phyloP scores from a whole-genome alignment of 1,284 basidiomycete genomes.

The Ceratobasidium sp. region DNA sequence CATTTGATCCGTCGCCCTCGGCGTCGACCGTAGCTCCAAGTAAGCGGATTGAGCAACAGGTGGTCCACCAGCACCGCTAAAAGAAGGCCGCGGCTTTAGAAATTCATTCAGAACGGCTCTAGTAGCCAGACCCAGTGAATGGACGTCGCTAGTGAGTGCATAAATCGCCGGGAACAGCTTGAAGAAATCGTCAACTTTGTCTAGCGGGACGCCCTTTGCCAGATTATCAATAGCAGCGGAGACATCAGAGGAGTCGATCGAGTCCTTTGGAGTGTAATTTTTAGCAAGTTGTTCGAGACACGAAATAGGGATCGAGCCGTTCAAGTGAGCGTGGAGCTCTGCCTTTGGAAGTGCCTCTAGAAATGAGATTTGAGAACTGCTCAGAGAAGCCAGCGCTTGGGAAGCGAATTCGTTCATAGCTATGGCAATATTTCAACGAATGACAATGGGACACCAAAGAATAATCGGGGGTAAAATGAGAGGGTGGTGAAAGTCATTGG shows the following conservation, averaged over 20 bases:
- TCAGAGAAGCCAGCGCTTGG: constrained; percentile 65
- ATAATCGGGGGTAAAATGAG: neutral
- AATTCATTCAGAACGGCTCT: constrained; percentile 72
- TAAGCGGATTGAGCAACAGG: constrained; percentile 67
- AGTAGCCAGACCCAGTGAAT: constrained; percentile 64
- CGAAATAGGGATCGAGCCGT: constrained; percentile 78
- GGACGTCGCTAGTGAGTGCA: constrained; percentile 70
- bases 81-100: constrained; percentile 53
- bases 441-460: neutral
- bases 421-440: no score
- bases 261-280: constrained; percentile 54
- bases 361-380: constrained; percentile 64
- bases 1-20: constrained; percentile 59
- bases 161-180: constrained; percentile 79
- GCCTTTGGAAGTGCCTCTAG: constrained; percentile 74
- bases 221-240: constrained; percentile 59
- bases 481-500: neutral
- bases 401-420: constrained; percentile 44
- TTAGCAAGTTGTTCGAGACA: constrained; percentile 72
- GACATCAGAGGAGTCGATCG: constrained; percentile 26
- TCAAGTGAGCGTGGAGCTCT: constrained; percentile 84
- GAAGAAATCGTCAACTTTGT: constrained; percentile 75
- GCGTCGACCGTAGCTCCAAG: constrained; percentile 79
- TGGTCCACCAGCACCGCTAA: constrained; percentile 49
- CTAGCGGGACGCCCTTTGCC: constrained; percentile 62